Base-by-base conservation (phyloP, 1,139 yeast species). In the Yamadazyma triangularis region DNA sequence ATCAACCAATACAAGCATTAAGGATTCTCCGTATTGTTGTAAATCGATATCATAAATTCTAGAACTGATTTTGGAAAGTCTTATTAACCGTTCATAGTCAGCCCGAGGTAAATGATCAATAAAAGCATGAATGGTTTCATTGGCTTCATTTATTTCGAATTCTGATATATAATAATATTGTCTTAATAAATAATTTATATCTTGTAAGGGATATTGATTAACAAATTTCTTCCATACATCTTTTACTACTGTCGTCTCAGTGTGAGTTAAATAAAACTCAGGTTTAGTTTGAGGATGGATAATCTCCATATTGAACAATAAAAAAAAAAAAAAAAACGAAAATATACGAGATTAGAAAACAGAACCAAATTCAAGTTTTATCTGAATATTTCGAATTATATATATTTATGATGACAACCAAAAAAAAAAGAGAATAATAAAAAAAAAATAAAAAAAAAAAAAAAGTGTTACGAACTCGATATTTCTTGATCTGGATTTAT, bases 161-260 rank as follows among this genome's bases (percentile, higher is more conserved):
- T 18, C 8, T 18, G 20, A 18, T 18, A 18, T 18, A 7, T 18
- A 6, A 9, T 18, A 18, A 9, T 15, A 14, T 15, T 15, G 16
- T 28, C 20, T 36, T 29, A 10, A 37, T 44, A 22, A 32, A 33
- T 13, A 45, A 26, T 19, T 38, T 27, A 8, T 18, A 7, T 18
- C 9, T 9, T 18, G 8, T 18, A 18, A 7, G 20, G 20, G 9
- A 9, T 6, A 7, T 7, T 18, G 6, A 18, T 9, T 6, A 7
- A 18, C 6, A 18, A 18, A 18, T 18, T 7, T 18, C 9, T 9
- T 18, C 20, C 20, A 18, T 18, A 18, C 9, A 18, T 9, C 9
- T 9, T 18, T 18, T 7, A 18, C 20, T 6, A 9, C 6, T 18
- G 20, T 9, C 6, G 20, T 9, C 9, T 18, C 20, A 7, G 20